Evolutionary conservation across 306 rosid genomes (phyloP).

Genomic region (Medicago arabica): DNA sequence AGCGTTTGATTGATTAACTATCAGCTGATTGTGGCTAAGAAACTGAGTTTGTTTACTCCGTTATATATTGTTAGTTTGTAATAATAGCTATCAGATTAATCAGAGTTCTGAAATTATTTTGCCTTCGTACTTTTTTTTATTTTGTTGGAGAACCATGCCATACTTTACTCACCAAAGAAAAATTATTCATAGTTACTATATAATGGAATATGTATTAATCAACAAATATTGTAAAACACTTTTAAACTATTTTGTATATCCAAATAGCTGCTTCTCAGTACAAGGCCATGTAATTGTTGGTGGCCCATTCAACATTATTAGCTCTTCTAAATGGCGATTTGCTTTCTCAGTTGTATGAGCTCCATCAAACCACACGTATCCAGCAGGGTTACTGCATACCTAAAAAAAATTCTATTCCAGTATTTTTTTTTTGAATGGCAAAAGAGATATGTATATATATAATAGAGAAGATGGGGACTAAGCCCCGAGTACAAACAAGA

Average conservation of each 20-base stretch:
- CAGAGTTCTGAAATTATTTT: constrained; percentile 3
- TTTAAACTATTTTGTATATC: constrained; percentile 18
- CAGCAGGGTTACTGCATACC: constrained; percentile 42
- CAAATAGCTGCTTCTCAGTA: constrained; percentile 45
- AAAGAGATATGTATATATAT: too few species aligned
- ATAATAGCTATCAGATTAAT: background rate
- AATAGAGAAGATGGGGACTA: too few species aligned
- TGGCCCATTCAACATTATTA: constrained; percentile 45
- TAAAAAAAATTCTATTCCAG: constrained; percentile 33
- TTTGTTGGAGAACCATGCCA: background rate
- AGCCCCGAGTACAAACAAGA: too few species aligned
- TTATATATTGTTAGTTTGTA: background rate
- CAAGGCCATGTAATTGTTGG: background rate
- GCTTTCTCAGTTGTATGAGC: constrained; percentile 45
- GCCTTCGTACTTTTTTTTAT: background rate
- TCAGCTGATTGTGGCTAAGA: constrained; percentile 1
- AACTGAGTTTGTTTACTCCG: background rate
- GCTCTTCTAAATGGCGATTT: constrained; percentile 42
- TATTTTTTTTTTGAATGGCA: too few species aligned
- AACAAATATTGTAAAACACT: background rate
- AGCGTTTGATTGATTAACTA: background rate
- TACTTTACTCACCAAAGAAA: background rate
- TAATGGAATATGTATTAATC: background rate
- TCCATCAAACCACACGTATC: constrained; percentile 46
- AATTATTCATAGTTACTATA: background rate